Evolutionary conservation across 495 filamentous ascomycete species (phyloP).

Genomic region (Penicillium maclennaniae): DNA sequence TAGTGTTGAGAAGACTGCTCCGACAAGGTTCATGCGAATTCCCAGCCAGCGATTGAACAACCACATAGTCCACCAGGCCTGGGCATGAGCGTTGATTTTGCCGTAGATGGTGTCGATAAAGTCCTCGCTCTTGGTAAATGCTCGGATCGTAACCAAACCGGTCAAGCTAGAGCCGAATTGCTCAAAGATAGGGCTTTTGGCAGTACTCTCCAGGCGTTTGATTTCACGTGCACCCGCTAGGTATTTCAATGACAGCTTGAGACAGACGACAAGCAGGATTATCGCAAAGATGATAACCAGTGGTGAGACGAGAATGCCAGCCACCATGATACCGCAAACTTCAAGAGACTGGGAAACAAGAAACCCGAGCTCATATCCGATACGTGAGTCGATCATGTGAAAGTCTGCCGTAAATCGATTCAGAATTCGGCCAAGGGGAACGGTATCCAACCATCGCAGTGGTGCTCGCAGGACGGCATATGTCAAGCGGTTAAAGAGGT

Average conservation of each 20-base stretch:
- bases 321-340: constrained; percentile 31
- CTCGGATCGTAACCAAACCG: constrained; percentile 72
- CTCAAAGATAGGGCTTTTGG: constrained; percentile 74
- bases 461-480: constrained; percentile 66
- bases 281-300: constrained; percentile 27
- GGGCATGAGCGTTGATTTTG: constrained; percentile 61
- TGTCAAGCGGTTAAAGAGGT: constrained; percentile 61
- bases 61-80: constrained; percentile 63
- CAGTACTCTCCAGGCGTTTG: constrained; percentile 70
- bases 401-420: constrained; percentile 83
- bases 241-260: constrained; percentile 56
- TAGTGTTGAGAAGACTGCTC: constrained; percentile 63
- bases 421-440: constrained; percentile 70
- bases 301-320: constrained; percentile 31
- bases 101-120: constrained; percentile 65
- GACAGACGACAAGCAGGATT: constrained; percentile 39
- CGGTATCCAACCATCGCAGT: constrained; percentile 75
- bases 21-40: constrained; percentile 65
- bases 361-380: constrained; percentile 58
- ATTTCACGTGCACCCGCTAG: constrained; percentile 68
- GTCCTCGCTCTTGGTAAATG: constrained; percentile 59
- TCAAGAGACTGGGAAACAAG: constrained; percentile 43
- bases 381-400: constrained; percentile 60
- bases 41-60: constrained; percentile 73
- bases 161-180: constrained; percentile 66